A percentile compares a stretch with the other conserved stretches of the same genome.
phyloP scores from a whole-genome alignment of 1,284 basidiomycete genomes.

The Irpex sp. region DNA sequence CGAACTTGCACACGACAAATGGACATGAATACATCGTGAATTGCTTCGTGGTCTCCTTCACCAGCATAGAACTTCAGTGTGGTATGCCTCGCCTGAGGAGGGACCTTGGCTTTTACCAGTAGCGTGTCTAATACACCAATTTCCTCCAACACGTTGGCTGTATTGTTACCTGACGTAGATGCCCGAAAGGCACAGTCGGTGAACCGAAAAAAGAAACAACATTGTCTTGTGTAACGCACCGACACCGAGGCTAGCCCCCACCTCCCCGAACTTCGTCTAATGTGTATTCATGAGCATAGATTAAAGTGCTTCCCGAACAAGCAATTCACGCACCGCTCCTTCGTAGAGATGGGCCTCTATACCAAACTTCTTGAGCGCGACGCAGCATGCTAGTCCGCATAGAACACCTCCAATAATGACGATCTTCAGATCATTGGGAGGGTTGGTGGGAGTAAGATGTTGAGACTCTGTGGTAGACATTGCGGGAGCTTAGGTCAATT shows the following conservation, averaged over 20 bases:
- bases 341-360: constrained; percentile 18
- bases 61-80: constrained; percentile 40
- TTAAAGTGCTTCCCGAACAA: no score
- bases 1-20: background rate
- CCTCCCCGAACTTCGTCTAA: constrained; percentile 41
- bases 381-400: constrained; percentile 15
- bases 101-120: constrained; percentile 33
- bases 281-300: background rate
- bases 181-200: no score
- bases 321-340: constrained; percentile 13
- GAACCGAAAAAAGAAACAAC: no score
- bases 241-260: constrained; percentile 49
- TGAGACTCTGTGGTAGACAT: background rate
- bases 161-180: constrained; percentile 40
- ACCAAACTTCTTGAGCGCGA: constrained; percentile 13
- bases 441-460: background rate
- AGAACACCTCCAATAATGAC: constrained; percentile 20
- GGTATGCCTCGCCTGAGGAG: constrained; percentile 24
- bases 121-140: constrained; percentile 41
- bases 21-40: constrained; percentile 43
- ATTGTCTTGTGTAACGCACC: constrained; percentile 25
- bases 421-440: constrained; percentile 3
- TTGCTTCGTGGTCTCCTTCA: constrained; percentile 34
- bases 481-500: no score
- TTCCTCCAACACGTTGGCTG: constrained; percentile 37